phyloP scores from a whole-genome alignment of 2,329 filamentous ascomycete species.

The Elsinoe arachidis region DNA sequence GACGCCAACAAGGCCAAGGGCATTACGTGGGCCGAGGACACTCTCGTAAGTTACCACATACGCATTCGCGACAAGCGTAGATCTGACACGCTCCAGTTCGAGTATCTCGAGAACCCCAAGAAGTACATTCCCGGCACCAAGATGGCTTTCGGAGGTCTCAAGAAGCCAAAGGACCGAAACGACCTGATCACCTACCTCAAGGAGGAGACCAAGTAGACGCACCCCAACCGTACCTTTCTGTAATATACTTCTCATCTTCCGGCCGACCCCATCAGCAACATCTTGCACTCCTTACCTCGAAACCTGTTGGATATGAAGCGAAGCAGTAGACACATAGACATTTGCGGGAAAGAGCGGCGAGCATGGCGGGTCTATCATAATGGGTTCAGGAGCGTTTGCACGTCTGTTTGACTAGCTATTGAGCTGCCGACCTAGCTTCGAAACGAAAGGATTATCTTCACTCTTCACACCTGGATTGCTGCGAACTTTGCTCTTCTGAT shows the following conservation, averaged over 20 bases:
- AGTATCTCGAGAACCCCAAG: conserved; percentile 99
- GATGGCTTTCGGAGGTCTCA: conserved; percentile 99
- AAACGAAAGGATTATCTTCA: conserved; percentile 6
- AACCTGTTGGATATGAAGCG: conserved; percentile 30
- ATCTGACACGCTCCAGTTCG: conserved; percentile 52
- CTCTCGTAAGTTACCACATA: conserved; percentile 52
- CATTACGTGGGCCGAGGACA: conserved; percentile 75
- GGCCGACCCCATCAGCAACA: conserved; percentile 15
- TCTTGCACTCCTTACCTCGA: conserved; percentile 29
- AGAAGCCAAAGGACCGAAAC: conserved; percentile 99
- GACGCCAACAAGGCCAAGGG: conserved; percentile 99
- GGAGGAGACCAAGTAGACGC: conserved; percentile 58
- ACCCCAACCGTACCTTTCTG: conserved; percentile 24
- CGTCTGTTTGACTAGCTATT: neutral
- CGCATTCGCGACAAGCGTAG: too few relatives aligned
- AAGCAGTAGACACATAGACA: conserved; percentile 12
- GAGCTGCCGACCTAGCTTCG: conserved; percentile 10
- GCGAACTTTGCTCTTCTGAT: neutral
- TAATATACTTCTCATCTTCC: conserved; percentile 21
- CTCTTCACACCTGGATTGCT: neutral
- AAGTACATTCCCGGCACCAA: conserved; percentile 99
- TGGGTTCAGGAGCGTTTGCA: conserved; percentile 4
- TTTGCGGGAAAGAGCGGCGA: conserved; percentile 1
- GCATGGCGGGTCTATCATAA: conserved; percentile 2
- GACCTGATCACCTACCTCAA: conserved; percentile 86